A percentile compares a stretch with the other conserved stretches of the same genome.
These are phyloP conservation scores for Pseudopyrenochaeta lycopersici DNA, from an alignment of 2,329 filamentous ascomycete genomes.

Conservation along the genomic window DNA sequence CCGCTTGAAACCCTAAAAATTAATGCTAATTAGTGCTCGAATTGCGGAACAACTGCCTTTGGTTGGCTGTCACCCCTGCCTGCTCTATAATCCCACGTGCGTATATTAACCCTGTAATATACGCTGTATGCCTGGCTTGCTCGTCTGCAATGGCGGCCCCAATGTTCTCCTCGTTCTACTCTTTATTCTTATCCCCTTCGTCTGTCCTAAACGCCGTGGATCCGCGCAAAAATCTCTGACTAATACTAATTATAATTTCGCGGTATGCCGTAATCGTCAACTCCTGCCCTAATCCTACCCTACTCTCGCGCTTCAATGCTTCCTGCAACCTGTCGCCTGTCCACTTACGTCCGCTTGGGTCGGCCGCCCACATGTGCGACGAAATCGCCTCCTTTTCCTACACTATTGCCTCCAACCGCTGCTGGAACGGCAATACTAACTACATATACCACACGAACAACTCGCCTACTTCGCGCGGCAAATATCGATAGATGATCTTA, in stretches of 20 bases:
- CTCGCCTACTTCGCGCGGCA: background rate
- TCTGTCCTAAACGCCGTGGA: constrained; percentile 17
- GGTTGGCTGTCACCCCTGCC: constrained; percentile 11
- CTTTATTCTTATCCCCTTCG: constrained; percentile 19
- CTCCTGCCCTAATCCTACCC: background rate
- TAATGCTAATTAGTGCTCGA: constrained; percentile 24
- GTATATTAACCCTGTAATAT: constrained; percentile 21
- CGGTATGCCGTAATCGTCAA: constrained; percentile 19
- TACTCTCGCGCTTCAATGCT: constrained; percentile 12
- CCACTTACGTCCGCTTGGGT: constrained; percentile 5
- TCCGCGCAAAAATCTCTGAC: constrained; percentile 21
- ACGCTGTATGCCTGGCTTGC: constrained; percentile 14
- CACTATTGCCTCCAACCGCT: constrained; percentile 9
- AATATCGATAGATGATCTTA: background rate
- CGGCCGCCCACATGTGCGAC: constrained; percentile 9
- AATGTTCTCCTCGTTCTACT: constrained; percentile 13
- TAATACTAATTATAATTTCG: constrained; percentile 27
- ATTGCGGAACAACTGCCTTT: constrained; percentile 14
- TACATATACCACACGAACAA: constrained; percentile 11
- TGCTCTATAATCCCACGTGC: constrained; percentile 18
- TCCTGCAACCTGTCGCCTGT: constrained; percentile 6
- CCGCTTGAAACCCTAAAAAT: constrained; percentile 22
- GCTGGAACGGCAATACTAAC: constrained; percentile 18
- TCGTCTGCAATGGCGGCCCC: constrained; percentile 8
- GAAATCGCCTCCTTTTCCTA: constrained; percentile 7